A percentile compares a stretch with the other conserved stretches of the same genome.
These are phyloP conservation scores for Suillus weaverae DNA, from an alignment of 768 basidiomycete species.

Conservation along the genomic window DNA sequence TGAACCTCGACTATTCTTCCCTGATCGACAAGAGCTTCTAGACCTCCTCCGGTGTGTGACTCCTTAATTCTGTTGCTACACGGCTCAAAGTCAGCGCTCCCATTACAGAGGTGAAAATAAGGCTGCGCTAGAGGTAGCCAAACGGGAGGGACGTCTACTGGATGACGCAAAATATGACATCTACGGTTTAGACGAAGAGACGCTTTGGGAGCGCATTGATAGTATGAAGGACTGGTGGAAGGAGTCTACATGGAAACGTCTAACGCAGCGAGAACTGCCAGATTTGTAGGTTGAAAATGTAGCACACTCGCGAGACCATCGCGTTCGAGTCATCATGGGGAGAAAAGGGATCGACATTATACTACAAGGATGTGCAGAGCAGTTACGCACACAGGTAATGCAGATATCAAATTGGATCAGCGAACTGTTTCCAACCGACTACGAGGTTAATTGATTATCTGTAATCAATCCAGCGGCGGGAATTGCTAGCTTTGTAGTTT, in stretches of 20 bases:
- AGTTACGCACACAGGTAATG: neutral
- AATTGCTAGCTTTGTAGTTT: slow-evolving; percentile 64
- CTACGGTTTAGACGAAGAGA: slow-evolving; percentile 84
- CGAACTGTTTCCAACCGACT: neutral
- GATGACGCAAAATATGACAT: slow-evolving; percentile 82
- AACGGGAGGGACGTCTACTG: slow-evolving; percentile 60
- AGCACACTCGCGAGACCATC: neutral
- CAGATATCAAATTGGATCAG: neutral
- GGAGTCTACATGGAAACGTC: slow-evolving; percentile 83
- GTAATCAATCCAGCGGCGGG: slow-evolving; percentile 49
- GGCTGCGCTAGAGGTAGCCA: slow-evolving; percentile 81
- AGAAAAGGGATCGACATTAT: neutral
- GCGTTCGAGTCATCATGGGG: neutral
- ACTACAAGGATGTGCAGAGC: neutral
- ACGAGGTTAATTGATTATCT: neutral
- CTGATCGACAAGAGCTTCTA: slow-evolving; percentile 74
- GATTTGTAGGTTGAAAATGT: slow-evolving; percentile 41
- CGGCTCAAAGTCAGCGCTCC: slow-evolving; percentile 11
- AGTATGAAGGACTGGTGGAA: slow-evolving; percentile 92
- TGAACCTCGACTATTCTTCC: slow-evolving; percentile 87
- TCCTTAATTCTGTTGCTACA: slow-evolving; percentile 5
- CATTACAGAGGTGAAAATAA: slow-evolving; percentile 71
- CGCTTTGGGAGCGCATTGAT: slow-evolving; percentile 79
- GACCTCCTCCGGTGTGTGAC: slow-evolving; percentile 67
- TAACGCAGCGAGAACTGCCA: slow-evolving; percentile 84